These are phyloP conservation scores for Fomitopsis pulvina DNA, from an alignment of 768 basidiomycete species.

Conservation along the genomic window DNA sequence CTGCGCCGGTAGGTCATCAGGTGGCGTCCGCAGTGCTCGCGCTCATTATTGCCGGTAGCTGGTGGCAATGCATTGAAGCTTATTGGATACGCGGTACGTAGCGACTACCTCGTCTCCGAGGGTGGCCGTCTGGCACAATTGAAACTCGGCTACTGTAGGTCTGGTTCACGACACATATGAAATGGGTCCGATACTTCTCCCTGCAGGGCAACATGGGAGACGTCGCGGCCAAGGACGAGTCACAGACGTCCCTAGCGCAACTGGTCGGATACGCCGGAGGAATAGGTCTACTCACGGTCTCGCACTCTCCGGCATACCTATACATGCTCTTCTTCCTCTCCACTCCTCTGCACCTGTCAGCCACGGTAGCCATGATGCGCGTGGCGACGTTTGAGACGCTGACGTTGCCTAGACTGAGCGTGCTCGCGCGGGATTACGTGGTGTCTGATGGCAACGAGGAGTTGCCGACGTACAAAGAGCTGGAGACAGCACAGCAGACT, in stretches of 20 bases:
- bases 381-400: conserved; percentile 23
- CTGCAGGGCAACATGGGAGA: conserved; percentile 22
- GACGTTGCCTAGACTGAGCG: conserved; percentile 20
- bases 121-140: too few relatives aligned
- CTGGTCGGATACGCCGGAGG: conserved; percentile 21
- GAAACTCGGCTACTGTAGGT: conserved; percentile 9
- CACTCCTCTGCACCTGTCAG: conserved; percentile 17
- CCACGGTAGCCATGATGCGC: conserved; percentile 21
- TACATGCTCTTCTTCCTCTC: conserved; percentile 19
- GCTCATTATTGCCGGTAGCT: conserved; percentile 14
- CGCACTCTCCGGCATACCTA: conserved; percentile 21
- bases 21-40: background rate
- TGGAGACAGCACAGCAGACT: conserved; percentile 11
- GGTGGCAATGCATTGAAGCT: conserved; percentile 25
- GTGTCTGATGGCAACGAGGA: conserved; percentile 1
- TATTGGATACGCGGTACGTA: conserved; percentile 21
- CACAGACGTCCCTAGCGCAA: conserved; percentile 22
- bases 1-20: conserved; percentile 16
- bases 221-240: conserved; percentile 25
- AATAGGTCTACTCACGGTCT: conserved; percentile 21
- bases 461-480: conserved; percentile 9
- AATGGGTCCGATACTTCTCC: conserved; percentile 23
- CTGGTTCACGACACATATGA: conserved; percentile 25
- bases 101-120: too few relatives aligned
- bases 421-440: conserved; percentile 16